Base-by-base conservation (phyloP, 73 alveolate species). In the Tetrahymena elliotti region DNA sequence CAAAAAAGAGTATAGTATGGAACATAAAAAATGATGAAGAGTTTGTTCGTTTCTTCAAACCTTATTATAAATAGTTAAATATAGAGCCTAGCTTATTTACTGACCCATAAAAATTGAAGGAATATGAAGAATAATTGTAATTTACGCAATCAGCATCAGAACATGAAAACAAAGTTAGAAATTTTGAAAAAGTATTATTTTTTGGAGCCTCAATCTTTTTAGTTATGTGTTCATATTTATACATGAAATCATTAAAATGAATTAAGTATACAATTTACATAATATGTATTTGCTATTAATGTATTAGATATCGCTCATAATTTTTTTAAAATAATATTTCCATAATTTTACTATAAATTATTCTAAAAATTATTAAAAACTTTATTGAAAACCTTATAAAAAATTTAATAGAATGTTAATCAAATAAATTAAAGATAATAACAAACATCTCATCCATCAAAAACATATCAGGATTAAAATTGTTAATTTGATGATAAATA, bases 21-120 rank as follows among this genome's bases (percentile, higher is more conserved):
- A 94, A 94, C 37, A 96, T 95, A 54, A 38, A 95, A 83, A 52
- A 93, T 6, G 53, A 95, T 38, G 95, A 41, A 31, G 93, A 93
- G 35, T 97, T 97, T 94, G 97, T 95, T 33, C 95, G 94, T 41
- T 82, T 93, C n/a, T 97, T 97, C 83, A 27, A 83, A 24, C 95
- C 96, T 15, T 84, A 96, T 92, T 97, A 68, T 68, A 68, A 68
- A 68, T 31, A 68, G 22, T 68, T 68, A 68, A 68, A 68, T 68
- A 27, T 68, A 24, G 88, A 68, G 6, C 88, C 88, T 27, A 31
- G 24, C 10, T 36, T 68, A 10, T 68, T 68, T 24, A 68, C 88
- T 68, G 88, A 68, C n/a, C 88, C 88, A 27, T 68, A 68, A 68
- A 68, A 68, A 10, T 68, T 68, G 36, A 27, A 24, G 33, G 88